Evolutionary conservation across 495 filamentous ascomycete genomes (phyloP).

Genomic region (Podospora comata): DNA sequence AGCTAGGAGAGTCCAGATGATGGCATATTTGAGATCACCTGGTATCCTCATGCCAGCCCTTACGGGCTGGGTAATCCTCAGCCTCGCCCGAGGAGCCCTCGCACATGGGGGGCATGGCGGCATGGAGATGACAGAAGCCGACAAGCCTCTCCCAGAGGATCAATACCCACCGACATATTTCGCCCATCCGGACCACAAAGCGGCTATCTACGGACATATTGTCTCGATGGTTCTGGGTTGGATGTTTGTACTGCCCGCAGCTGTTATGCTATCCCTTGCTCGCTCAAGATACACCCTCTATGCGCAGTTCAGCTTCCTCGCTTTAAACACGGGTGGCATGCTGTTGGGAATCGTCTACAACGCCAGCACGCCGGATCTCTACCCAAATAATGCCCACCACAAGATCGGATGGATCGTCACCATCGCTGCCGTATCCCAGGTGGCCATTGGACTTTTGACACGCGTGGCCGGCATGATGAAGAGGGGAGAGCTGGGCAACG

Average conservation of each 20-base stretch:
- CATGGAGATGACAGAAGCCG: constrained; percentile 42
- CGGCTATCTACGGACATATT: constrained; percentile 74
- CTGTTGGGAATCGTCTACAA: constrained; percentile 76
- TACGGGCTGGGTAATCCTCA: constrained; percentile 20
- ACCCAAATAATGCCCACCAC: constrained; percentile 83
- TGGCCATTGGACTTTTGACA: constrained; percentile 63
- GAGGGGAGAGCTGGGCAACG: constrained; percentile 10
- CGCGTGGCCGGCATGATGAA: constrained; percentile 41
- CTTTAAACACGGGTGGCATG: constrained; percentile 66
- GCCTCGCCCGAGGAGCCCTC: constrained; percentile 38
- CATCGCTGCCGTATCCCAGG: constrained; percentile 66
- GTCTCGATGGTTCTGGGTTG: constrained; percentile 74
- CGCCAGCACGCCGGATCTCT: constrained; percentile 79
- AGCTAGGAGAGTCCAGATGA: constrained; percentile 20
- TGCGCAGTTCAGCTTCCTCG: constrained; percentile 73
- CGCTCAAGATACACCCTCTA: constrained; percentile 70
- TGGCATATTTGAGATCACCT: constrained; percentile 11
- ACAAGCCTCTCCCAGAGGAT: constrained; percentile 41
- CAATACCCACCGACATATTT: constrained; percentile 69
- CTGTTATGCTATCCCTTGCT: constrained; percentile 79
- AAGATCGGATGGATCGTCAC: constrained; percentile 86
- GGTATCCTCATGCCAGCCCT: constrained; percentile 6
- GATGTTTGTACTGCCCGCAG: constrained; percentile 84
- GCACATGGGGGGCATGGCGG: constrained; percentile 44
- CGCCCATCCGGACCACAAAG: constrained; percentile 60